These are phyloP conservation scores for Carex pumila DNA, from an alignment of 176 grass and related monocot genomes.

Conservation along the genomic window DNA sequence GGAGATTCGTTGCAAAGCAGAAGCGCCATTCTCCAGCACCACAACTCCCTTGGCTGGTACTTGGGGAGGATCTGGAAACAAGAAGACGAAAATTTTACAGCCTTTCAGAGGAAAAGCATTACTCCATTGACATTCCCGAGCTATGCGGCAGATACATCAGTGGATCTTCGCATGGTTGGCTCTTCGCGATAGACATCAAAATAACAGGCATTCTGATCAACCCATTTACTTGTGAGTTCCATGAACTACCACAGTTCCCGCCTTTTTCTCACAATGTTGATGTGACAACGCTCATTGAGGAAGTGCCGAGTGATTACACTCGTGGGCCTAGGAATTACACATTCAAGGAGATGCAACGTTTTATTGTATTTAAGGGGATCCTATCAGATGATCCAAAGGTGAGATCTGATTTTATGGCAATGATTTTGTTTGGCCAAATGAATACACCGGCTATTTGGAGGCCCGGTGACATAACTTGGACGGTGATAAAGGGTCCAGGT, in stretches of 20 bases:
- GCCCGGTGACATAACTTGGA: neutral
- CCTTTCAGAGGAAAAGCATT: neutral
- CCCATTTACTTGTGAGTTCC: neutral
- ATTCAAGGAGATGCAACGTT: neutral
- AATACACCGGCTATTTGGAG: neutral
- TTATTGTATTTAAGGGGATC: neutral
- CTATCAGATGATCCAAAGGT: conserved; percentile 4
- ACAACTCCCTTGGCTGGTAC: conserved; percentile 11
- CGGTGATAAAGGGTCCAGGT: neutral
- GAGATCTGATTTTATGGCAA: conserved; percentile 2
- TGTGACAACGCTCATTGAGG: neutral
- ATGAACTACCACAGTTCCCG: neutral
- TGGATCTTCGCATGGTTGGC: conserved; percentile 13
- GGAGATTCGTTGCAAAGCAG: neutral
- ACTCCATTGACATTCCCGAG: conserved; percentile 7
- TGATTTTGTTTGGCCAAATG: neutral
- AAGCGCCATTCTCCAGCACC: neutral
- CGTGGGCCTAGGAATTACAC: neutral
- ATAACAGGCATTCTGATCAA: neutral
- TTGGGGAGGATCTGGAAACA: neutral
- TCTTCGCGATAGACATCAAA: neutral
- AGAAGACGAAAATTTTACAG: conserved; percentile 2
- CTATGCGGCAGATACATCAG: neutral
- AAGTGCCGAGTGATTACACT: no score
- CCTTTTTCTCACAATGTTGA: neutral